phyloP scores from a whole-genome alignment of 768 basidiomycete species.

The Tulasnella sp. region DNA sequence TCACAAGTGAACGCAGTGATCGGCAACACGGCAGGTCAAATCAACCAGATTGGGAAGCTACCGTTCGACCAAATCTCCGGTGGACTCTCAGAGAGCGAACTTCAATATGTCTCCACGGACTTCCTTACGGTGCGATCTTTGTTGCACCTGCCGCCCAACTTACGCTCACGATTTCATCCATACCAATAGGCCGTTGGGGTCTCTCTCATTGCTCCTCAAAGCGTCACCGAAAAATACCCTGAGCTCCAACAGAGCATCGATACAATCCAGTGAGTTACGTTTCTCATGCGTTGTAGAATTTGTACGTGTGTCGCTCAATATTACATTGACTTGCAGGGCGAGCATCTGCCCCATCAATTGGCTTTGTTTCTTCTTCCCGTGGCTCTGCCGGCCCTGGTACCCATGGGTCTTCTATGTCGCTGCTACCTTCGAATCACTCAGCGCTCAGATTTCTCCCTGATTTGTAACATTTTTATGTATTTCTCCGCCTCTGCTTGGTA shows the following conservation, averaged over 20 bases:
- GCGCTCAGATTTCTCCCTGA: too few species aligned
- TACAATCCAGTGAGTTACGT: not conserved
- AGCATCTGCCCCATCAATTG: not conserved
- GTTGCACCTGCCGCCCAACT: not conserved
- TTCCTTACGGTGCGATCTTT: not conserved
- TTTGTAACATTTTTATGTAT: too few species aligned
- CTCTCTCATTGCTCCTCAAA: not conserved
- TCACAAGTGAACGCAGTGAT: not conserved
- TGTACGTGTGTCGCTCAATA: too few species aligned
- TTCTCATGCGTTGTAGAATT: too few species aligned
- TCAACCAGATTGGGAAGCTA: not conserved
- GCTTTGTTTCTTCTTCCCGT: not conserved
- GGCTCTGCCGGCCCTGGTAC: not conserved
- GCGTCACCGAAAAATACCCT: not conserved
- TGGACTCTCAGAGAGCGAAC: not conserved
- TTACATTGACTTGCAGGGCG: too few species aligned
- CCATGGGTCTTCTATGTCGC: too few species aligned
- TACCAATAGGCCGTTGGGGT: not conserved
- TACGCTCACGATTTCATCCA: not conserved
- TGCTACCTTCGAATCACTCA: too few species aligned
- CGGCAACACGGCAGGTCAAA: not conserved
- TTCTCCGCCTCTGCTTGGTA: too few species aligned
- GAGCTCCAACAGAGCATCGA: not conserved
- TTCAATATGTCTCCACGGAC: not conserved
- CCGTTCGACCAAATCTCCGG: not conserved